A percentile compares a stretch with the other conserved stretches of the same genome.
Conservation (phyloP, 495 filamentous ascomycete species). For the Physcia stellaris region DNA sequence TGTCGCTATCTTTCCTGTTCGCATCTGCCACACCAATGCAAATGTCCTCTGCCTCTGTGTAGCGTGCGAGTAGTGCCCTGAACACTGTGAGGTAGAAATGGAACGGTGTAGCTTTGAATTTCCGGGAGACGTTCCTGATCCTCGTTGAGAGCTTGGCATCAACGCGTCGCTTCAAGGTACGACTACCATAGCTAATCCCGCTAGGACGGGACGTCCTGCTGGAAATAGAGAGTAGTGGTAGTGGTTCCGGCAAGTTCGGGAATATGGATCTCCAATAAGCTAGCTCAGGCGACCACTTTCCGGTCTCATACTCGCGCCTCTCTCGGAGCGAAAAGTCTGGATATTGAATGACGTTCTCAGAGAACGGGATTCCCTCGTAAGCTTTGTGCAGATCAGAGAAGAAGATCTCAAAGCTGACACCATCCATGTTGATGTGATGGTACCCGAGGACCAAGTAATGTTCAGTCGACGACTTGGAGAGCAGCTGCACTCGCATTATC, state of each 20-base stretch:
- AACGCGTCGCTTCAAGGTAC: neutral
- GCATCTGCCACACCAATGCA: slow-evolving; percentile 32
- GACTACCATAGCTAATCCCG: neutral
- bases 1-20: slow-evolving; percentile 3
- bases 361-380: slow-evolving; percentile 18
- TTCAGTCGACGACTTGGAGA: slow-evolving; percentile 10
- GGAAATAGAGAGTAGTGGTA: slow-evolving; percentile 20
- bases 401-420: slow-evolving; percentile 26
- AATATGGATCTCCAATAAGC: slow-evolving; percentile 18
- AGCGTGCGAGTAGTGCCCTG: slow-evolving; percentile 18
- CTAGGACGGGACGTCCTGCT: neutral
- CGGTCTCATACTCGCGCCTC: slow-evolving; percentile 1
- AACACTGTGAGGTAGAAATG: slow-evolving; percentile 30
- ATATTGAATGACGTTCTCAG: neutral
- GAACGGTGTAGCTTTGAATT: slow-evolving; percentile 18
- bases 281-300: slow-evolving; percentile 12
- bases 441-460: slow-evolving; percentile 16
- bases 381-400: slow-evolving; percentile 26
- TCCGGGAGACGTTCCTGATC: slow-evolving; percentile 1
- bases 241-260: slow-evolving; percentile 8
- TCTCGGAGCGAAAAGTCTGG: slow-evolving; percentile 3
- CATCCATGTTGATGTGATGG: slow-evolving; percentile 39
- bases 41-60: slow-evolving; percentile 17
- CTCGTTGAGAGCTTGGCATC: neutral
- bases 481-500: slow-evolving; percentile 14